Percentiles rank a stretch among this genome's conserved stretches.
Evolutionary conservation across 176 grass and related monocot genomes (phyloP).

Genomic region (Phoenix roebelenii): DNA sequence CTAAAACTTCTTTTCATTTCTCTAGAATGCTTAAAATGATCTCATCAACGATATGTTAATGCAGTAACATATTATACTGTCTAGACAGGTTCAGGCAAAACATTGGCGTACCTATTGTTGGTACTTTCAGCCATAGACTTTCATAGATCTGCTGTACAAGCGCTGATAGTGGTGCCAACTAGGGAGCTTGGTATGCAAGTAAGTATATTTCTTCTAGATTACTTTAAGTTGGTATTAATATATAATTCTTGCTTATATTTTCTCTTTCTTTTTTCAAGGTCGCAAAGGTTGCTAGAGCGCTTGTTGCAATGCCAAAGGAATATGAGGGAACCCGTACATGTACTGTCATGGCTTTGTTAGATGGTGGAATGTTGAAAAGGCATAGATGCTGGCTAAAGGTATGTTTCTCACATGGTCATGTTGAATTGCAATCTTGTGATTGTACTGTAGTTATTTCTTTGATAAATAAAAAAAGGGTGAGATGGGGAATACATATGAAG

Average conservation of each 20-base stretch:
- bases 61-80: background rate
- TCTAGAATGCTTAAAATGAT: background rate
- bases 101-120: constrained; percentile 66
- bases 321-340: constrained; percentile 33
- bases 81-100: constrained; percentile 99
- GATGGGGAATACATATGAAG: background rate
- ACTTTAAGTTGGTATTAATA: background rate
- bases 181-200: constrained; percentile 98
- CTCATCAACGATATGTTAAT: background rate
- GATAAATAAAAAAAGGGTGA: background rate
- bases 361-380: constrained; percentile 80
- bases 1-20: background rate
- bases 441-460: background rate
- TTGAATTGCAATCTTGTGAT: no score
- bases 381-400: constrained; percentile 97
- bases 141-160: constrained; percentile 69
- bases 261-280: constrained; percentile 34
- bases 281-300: constrained; percentile 71
- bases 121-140: constrained; percentile 67
- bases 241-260: background rate
- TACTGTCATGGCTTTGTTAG: constrained; percentile 83
- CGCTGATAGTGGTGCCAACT: constrained; percentile 70
- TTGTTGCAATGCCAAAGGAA: constrained; percentile 34
- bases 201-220: background rate
- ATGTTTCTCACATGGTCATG: background rate